phyloP scores from a whole-genome alignment of 2,329 filamentous ascomycete species.

The Aspergillus alliaceus region DNA sequence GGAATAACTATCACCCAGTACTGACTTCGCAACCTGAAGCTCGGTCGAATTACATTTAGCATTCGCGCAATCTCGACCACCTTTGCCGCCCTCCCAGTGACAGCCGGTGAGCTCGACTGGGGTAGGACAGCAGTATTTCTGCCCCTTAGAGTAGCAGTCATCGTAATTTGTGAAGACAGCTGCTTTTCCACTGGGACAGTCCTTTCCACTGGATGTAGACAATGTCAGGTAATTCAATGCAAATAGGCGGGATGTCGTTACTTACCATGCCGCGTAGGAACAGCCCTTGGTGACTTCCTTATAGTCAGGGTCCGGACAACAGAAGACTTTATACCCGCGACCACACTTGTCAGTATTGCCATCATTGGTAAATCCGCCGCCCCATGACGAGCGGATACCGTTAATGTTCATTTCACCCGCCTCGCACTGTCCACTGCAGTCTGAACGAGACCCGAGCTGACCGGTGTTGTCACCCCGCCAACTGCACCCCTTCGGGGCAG shows the following conservation, averaged over 20 bases:
- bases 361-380: constrained; percentile 1
- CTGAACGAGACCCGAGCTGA: background rate
- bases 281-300: background rate
- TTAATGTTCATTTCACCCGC: background rate
- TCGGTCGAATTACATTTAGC: background rate
- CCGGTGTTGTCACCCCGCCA: constrained; percentile 1
- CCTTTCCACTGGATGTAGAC: no score
- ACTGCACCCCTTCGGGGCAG: background rate
- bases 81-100: background rate
- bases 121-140: background rate
- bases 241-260: no score
- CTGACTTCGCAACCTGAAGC: background rate
- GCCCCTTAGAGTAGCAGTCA: background rate
- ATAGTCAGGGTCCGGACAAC: constrained; percentile 2
- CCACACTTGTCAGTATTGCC: background rate
- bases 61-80: background rate
- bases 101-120: background rate
- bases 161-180: background rate
- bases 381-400: background rate
- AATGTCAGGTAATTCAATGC: no score
- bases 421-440: background rate
- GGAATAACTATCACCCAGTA: background rate
- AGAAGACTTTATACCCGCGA: constrained; percentile 1
- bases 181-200: background rate
- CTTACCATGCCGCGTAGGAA: background rate